Percentiles rank a stretch among this genome's conserved stretches.
phyloP scores from a whole-genome alignment of 371 early-diverging fungal species.

The Pancytospora philotis region DNA sequence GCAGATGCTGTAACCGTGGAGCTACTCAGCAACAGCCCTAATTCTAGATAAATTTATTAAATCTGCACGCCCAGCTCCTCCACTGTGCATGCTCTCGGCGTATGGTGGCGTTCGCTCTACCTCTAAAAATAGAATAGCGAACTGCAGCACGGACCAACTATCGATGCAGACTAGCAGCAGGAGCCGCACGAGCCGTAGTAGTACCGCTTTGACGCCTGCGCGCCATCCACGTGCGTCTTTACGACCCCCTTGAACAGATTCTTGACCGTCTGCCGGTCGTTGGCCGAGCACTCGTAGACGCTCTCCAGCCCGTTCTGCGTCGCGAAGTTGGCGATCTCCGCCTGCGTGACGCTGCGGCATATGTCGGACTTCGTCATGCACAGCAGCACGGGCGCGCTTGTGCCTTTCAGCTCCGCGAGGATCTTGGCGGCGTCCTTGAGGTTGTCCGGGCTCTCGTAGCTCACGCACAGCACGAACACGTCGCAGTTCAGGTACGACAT shows the following conservation, averaged over 20 bases:
- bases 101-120: no score
- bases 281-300: not conserved
- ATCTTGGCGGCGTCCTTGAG: slow-evolving; percentile 71
- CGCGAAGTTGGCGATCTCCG: slow-evolving; percentile 1
- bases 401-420: slow-evolving; percentile 81
- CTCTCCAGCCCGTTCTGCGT: not conserved
- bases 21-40: no score
- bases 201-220: not conserved
- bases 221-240: not conserved
- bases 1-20: no score
- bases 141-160: no score
- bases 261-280: not conserved
- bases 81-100: no score
- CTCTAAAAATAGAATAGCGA: no score
- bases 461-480: slow-evolving; percentile 73
- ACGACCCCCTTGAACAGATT: slow-evolving; percentile 11
- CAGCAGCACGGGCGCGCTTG: slow-evolving; percentile 79
- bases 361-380: slow-evolving; percentile 95
- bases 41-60: no score
- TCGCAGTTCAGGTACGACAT: slow-evolving; percentile 76
- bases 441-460: slow-evolving; percentile 66
- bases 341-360: not conserved
- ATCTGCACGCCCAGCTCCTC: no score
- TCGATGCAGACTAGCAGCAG: no score
- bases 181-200: not conserved